phyloP scores from a whole-genome alignment of 1,284 basidiomycete genomes.

The Cutaneotrichosporon sp. region DNA sequence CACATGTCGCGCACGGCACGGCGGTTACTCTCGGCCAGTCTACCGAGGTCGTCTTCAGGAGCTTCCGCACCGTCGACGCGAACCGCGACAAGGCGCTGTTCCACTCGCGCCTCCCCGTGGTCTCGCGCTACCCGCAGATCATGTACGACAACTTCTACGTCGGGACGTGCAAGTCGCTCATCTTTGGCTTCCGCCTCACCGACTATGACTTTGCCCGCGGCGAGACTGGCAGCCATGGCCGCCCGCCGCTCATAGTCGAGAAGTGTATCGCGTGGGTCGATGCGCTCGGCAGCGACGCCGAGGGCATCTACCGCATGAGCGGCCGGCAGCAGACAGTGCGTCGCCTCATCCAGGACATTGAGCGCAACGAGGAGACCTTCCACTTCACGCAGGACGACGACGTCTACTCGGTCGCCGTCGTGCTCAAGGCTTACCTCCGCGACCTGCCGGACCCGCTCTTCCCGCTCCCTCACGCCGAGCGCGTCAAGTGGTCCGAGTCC shows the following conservation, averaged over 20 bases:
- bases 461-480: conserved; percentile 76
- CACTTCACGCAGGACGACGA: conserved; percentile 78
- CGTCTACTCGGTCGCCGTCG: conserved; percentile 81
- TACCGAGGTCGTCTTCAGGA: conserved; percentile 50
- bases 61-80: conserved; percentile 68
- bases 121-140: conserved; percentile 25
- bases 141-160: conserved; percentile 57
- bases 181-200: conserved; percentile 87
- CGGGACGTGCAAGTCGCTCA: conserved; percentile 74
- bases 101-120: conserved; percentile 15
- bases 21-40: conserved; percentile 60
- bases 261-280: conserved; percentile 87
- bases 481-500: conserved; percentile 77
- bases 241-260: conserved; percentile 76
- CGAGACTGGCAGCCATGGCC: conserved; percentile 62
- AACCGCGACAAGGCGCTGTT: conserved; percentile 60
- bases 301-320: conserved; percentile 65
- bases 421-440: conserved; percentile 84
- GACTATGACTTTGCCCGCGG: conserved; percentile 88
- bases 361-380: conserved; percentile 85
- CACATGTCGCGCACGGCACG: conserved; percentile 65
- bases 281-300: conserved; percentile 68
- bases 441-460: conserved; percentile 94
- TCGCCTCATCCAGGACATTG: conserved; percentile 82
- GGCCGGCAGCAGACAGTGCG: conserved; percentile 77